Percentiles rank a stretch among this genome's conserved stretches.
These are phyloP conservation scores for Paraphysoderma sedebokerense DNA, from an alignment of 371 early-diverging fungal genomes.

Conservation along the genomic window DNA sequence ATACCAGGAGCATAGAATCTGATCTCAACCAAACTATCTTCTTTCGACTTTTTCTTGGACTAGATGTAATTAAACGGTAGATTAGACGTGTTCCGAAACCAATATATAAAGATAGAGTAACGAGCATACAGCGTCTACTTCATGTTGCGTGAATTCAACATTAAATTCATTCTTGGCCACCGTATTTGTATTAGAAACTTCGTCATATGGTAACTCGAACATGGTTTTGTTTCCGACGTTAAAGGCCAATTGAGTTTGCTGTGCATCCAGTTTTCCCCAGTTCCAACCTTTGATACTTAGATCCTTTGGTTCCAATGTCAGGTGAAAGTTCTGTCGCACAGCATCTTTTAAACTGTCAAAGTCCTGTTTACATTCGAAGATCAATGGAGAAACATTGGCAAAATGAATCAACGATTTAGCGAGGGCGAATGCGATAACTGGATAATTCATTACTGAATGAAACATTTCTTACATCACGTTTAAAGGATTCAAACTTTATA, in stretches of 20 bases:
- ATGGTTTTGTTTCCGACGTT: slow-evolving; percentile 60
- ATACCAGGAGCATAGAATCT: slow-evolving; percentile 83
- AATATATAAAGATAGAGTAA: too few relatives aligned
- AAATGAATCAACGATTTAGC: too few relatives aligned
- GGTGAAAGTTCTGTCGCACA: slow-evolving; percentile 43
- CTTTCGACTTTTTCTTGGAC: slow-evolving; percentile 3
- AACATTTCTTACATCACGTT: slow-evolving; percentile 37
- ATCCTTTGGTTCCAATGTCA: slow-evolving; percentile 64
- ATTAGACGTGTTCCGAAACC: too few relatives aligned
- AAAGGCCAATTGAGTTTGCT: slow-evolving; percentile 60
- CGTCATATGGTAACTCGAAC: slow-evolving; percentile 79
- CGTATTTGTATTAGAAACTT: slow-evolving; percentile 74
- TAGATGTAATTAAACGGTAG: too few relatives aligned
- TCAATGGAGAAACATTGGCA: background rate
- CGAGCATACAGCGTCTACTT: too few relatives aligned
- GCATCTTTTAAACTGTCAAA: slow-evolving; percentile 56
- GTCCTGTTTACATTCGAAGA: slow-evolving; percentile 35
- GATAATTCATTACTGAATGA: background rate
- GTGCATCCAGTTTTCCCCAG: slow-evolving; percentile 85
- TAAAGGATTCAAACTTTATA: slow-evolving; percentile 79
- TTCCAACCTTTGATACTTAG: slow-evolving; percentile 83
- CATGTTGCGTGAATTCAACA: slow-evolving; percentile 65
- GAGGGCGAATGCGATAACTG: too few relatives aligned
- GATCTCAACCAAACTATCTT: slow-evolving; percentile 79
- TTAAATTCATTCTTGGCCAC: slow-evolving; percentile 83